Evolutionary conservation across 208 protist genomes (phyloP).

Genomic region (Acanthamoeba castellanii): DNA sequence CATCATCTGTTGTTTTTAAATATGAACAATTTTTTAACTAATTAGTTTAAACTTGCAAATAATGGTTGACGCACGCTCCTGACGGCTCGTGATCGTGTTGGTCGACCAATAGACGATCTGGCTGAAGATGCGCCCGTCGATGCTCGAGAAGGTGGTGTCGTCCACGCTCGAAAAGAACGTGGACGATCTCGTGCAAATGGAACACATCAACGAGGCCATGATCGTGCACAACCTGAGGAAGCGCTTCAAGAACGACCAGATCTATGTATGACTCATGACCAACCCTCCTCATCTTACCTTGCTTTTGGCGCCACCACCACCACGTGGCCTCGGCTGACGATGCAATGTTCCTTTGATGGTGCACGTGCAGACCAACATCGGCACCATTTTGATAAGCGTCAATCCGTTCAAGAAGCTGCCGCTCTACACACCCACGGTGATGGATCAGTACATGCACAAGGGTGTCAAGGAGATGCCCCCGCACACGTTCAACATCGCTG

Average conservation of each 20-base stretch:
- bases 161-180: constrained; percentile 7
- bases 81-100: too few relatives aligned
- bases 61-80: too few relatives aligned
- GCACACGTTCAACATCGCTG: constrained; percentile 85
- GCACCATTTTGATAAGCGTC: constrained; percentile 86
- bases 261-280: constrained; percentile 78
- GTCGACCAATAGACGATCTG: not conserved
- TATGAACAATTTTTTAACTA: not conserved
- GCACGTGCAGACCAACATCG: constrained; percentile 85
- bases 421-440: constrained; percentile 84
- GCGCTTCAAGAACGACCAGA: constrained; percentile 79
- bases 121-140: constrained; percentile 62
- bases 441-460: constrained; percentile 84
- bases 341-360: too few relatives aligned
- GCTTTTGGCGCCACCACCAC: constrained; percentile 38
- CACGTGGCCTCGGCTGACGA: not conserved
- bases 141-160: constrained; percentile 75
- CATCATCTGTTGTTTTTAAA: not conserved
- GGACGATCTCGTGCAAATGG: constrained; percentile 86
- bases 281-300: not conserved
- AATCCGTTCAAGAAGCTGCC: constrained; percentile 84
- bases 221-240: constrained; percentile 86
- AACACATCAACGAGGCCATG: constrained; percentile 87
- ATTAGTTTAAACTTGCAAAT: too few relatives aligned
- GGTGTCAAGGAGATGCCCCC: constrained; percentile 82